Conservation (phyloP, 2,329 filamentous ascomycete genomes). For the Volutella citrinella region DNA sequence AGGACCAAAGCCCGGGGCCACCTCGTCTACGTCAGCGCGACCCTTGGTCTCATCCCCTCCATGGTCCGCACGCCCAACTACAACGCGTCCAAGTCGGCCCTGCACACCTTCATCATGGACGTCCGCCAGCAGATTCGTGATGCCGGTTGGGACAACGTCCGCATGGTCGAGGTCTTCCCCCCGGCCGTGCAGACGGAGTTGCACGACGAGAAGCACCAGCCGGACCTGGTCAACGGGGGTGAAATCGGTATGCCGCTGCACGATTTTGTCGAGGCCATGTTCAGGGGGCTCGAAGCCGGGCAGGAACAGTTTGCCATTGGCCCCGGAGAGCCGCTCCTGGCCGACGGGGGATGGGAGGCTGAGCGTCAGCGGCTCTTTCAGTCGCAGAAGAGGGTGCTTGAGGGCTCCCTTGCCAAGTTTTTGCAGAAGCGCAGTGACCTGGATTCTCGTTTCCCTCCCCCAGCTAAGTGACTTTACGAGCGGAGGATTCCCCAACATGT, state of each 20-base stretch:
- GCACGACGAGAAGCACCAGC: constrained; percentile 24
- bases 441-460: too few species aligned
- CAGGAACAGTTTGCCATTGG: constrained; percentile 24
- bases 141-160: constrained; percentile 8
- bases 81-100: constrained; percentile 24
- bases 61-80: constrained; percentile 26
- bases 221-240: constrained; percentile 22
- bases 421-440: too few species aligned
- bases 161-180: constrained; percentile 26
- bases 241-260: constrained; percentile 35
- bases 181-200: constrained; percentile 28
- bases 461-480: too few species aligned
- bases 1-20: constrained; percentile 11
- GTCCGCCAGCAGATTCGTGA: constrained; percentile 19
- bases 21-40: constrained; percentile 23
- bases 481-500: too few species aligned
- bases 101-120: constrained; percentile 24
- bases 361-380: constrained; percentile 17
- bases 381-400: constrained; percentile 7
- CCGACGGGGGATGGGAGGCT: constrained; percentile 22
- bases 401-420: constrained; percentile 8
- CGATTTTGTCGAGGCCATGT: constrained; percentile 40
- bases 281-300: constrained; percentile 16
- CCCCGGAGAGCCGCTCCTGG: constrained; percentile 16
- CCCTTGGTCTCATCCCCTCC: constrained; percentile 17